phyloP scores from a whole-genome alignment of 805 yeast genomes.

The Yamadazyma akitaensis region DNA sequence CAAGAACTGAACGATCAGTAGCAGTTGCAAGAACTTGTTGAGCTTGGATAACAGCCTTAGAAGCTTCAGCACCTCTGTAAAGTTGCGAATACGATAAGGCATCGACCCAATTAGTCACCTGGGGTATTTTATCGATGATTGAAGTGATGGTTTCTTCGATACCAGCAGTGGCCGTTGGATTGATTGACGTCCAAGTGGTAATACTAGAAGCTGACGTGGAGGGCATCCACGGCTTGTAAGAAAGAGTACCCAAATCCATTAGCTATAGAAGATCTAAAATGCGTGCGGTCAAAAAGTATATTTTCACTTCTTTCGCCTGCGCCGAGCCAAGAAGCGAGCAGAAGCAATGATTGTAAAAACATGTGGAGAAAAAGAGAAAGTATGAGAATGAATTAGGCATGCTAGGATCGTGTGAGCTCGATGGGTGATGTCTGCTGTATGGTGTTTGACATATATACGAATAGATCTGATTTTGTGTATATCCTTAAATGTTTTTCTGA shows the following conservation, averaged over 20 bases:
- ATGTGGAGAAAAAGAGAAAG: too few species aligned
- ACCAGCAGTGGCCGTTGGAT: constrained; percentile 10
- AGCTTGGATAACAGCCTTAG: constrained; percentile 33
- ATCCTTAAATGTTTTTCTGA: too few species aligned
- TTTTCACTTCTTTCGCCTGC: background rate
- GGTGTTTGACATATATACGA: too few species aligned
- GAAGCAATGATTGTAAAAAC: background rate
- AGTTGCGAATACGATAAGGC: constrained; percentile 21
- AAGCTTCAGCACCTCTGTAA: constrained; percentile 35
- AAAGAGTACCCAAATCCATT: constrained; percentile 1
- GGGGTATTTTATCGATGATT: background rate
- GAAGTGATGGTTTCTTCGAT: constrained; percentile 7
- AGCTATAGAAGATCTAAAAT: too few species aligned
- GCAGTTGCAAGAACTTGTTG: constrained; percentile 38
- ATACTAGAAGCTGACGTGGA: constrained; percentile 4
- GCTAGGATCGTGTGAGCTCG: too few species aligned
- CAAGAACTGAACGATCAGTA: constrained; percentile 23
- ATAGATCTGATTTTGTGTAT: too few species aligned
- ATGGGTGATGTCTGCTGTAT: too few species aligned
- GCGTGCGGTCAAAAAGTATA: background rate
- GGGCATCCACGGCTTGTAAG: constrained; percentile 11
- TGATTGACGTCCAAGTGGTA: constrained; percentile 13
- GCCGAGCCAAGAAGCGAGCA: background rate
- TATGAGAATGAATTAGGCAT: too few species aligned
- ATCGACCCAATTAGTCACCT: constrained; percentile 7